These are phyloP conservation scores for Neurospora tetrasperma DNA, from an alignment of 495 filamentous ascomycete genomes.

Conservation along the genomic window DNA sequence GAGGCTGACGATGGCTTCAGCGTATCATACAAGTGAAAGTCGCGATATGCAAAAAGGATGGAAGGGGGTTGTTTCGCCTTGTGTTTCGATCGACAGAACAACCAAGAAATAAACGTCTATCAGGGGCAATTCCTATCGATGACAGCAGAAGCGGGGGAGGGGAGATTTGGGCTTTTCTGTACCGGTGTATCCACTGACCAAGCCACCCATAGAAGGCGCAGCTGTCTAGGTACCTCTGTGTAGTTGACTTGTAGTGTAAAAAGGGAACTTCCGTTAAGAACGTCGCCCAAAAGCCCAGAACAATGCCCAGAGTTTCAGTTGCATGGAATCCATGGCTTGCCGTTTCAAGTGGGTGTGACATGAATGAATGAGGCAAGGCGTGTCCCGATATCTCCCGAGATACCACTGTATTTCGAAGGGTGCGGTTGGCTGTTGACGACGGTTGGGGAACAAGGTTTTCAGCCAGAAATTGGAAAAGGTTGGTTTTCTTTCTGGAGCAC, in stretches of 20 bases:
- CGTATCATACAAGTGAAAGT: not conserved
- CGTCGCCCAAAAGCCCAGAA: not conserved
- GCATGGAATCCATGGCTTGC: not conserved
- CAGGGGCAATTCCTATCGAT: not conserved
- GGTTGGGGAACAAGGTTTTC: not conserved
- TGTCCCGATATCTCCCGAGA: slow-evolving; percentile 14
- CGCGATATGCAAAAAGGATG: not conserved
- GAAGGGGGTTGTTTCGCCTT: not conserved
- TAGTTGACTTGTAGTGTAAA: too few species aligned
- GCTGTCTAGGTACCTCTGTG: too few species aligned
- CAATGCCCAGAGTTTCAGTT: not conserved
- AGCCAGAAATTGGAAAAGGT: not conserved
- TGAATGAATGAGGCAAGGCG: slow-evolving; percentile 1
- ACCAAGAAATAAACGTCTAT: not conserved
- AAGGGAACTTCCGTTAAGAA: too few species aligned
- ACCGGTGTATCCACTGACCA: not conserved
- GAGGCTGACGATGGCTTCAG: not conserved
- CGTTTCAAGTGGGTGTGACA: slow-evolving; percentile 4
- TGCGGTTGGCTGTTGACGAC: not conserved
- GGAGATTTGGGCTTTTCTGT: not conserved
- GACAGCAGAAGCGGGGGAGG: not conserved
- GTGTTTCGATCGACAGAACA: not conserved
- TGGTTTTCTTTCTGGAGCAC: not conserved
- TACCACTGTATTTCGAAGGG: not conserved
- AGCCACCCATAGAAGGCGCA: too few species aligned